These are phyloP conservation scores for Monosporascus sp. DNA, from an alignment of 2,329 filamentous ascomycete species.

Conservation along the genomic window DNA sequence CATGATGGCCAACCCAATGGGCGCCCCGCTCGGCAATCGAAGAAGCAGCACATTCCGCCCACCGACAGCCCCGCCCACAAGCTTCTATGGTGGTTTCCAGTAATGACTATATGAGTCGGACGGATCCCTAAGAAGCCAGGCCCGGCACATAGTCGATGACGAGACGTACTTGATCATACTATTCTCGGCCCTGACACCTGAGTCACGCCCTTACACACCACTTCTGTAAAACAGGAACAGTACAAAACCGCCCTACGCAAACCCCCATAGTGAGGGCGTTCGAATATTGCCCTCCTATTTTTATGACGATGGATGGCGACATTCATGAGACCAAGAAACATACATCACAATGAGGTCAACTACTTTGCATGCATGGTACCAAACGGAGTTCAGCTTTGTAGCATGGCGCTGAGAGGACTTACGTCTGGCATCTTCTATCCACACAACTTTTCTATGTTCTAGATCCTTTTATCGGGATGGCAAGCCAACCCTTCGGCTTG, in stretches of 20 bases:
- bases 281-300: not conserved
- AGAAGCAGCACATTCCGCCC: conserved; percentile 16
- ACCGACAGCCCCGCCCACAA: conserved; percentile 20
- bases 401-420: not conserved
- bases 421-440: not conserved
- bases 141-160: too few relatives aligned
- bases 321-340: too few relatives aligned
- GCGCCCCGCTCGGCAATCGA: conserved; percentile 15
- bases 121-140: not conserved
- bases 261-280: too few relatives aligned
- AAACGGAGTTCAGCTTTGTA: not conserved
- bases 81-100: conserved; percentile 13
- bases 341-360: not conserved
- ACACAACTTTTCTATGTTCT: not conserved
- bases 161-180: too few relatives aligned
- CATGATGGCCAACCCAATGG: conserved; percentile 21
- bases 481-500: not conserved
- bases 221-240: conserved; percentile 15
- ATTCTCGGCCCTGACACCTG: too few relatives aligned
- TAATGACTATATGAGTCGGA: not conserved
- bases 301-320: not conserved
- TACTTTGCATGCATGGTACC: not conserved
- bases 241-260: too few relatives aligned
- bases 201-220: too few relatives aligned
- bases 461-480: not conserved